Evolutionary conservation across 306 rosid species (phyloP).

Genomic region (Cucurbita maxima): DNA sequence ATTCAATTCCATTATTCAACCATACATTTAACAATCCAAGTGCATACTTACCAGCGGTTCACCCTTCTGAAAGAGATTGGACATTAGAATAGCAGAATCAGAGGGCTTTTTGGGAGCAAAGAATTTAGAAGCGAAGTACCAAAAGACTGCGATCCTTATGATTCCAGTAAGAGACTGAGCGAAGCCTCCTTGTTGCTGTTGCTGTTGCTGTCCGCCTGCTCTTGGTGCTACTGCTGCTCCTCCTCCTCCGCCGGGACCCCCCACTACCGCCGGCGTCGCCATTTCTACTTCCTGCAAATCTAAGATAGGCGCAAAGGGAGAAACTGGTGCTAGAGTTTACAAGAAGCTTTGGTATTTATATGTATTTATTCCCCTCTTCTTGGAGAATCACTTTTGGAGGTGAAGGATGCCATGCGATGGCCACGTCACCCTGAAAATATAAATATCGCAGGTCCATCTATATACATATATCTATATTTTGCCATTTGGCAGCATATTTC

Average conservation of each 20-base stretch:
- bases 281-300: conserved; percentile 10
- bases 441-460: background rate
- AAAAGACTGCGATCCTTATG: conserved; percentile 80
- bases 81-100: conserved; percentile 45
- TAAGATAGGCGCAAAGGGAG: background rate
- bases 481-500: no score
- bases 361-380: background rate
- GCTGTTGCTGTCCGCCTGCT: conserved; percentile 13
- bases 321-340: background rate
- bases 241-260: conserved; percentile 19
- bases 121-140: conserved; percentile 97
- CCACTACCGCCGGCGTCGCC: conserved; percentile 59
- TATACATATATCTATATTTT: no score
- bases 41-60: conserved; percentile 44
- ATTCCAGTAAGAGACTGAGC: conserved; percentile 48
- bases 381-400: background rate
- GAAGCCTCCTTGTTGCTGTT: conserved; percentile 41
- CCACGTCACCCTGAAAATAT: background rate
- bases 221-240: conserved; percentile 13
- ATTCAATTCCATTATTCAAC: background rate
- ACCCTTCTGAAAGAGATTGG: conserved; percentile 59
- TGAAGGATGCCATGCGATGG: background rate
- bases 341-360: background rate
- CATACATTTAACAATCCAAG: background rate
- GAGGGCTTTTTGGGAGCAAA: conserved; percentile 60